Base-by-base conservation (phyloP, 2,329 filamentous ascomycete genomes). In the Ilyonectria mors-panacis region DNA sequence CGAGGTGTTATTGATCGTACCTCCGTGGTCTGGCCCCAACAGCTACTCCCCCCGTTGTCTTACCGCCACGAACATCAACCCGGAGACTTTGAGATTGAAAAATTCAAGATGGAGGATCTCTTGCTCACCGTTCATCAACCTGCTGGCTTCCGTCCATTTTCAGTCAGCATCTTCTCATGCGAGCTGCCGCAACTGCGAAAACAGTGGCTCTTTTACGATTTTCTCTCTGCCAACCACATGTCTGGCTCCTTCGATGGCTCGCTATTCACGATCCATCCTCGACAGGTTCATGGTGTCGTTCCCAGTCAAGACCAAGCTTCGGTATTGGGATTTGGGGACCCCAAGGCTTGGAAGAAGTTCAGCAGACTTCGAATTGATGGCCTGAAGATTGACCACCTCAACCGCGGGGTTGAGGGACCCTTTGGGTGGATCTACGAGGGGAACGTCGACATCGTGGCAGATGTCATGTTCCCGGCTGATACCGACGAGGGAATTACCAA, bases 381-480 rank as follows among this genome's bases (percentile, higher is more conserved):
- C 0, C 86, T 99, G 10, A 97, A 92, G 78, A 98, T 99, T 61
- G 96, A 98, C 75, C 96, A 99, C 79, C 86, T 99, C 10, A 99
- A 99, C 78, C 90, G 94, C 47, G 95, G 95, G 26, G 94, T 97
- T 19, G 91, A 96, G 68, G 96, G 96, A 0, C 95, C 95, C 0
- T 98, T 99, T 79, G 95, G 94, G 4, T 99, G 96, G 96, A 99
- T 99, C 59, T 93, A 97, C 72, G 94, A 98, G 81, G 96, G 96
- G 37, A 97, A 96, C 69, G 94, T 99, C 45, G 96, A 99, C 78
- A 97, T 99, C 68, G 91, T 98, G 15, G 93, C 96, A 7, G 96
- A 99, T 76, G 91, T 99, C 71, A 95, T 97, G 90, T 93, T 99
- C 68, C 96, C 96, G 0, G 90, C 91, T 35, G 96, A 98, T 61